These are phyloP conservation scores for Mortierella sp. DNA, from an alignment of 371 early-diverging fungal species.

Conservation along the genomic window DNA sequence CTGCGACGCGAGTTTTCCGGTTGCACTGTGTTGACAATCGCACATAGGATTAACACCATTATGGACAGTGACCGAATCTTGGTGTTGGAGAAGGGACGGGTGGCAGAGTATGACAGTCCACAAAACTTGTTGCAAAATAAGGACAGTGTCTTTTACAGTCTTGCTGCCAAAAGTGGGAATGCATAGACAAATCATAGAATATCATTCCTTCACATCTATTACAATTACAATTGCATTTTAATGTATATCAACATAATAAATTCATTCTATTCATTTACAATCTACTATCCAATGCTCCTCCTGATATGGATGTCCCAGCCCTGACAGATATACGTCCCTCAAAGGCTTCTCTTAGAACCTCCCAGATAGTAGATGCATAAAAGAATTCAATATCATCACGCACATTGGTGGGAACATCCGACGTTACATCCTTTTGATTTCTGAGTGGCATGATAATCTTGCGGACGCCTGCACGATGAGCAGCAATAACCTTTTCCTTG, in stretches of 20 bases:
- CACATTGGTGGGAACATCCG: constrained; percentile 79
- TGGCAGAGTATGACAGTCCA: constrained; percentile 77
- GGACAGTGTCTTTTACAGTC: constrained; percentile 65
- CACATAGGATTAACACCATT: constrained; percentile 84
- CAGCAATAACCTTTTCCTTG: constrained; percentile 89
- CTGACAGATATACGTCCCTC: constrained; percentile 13
- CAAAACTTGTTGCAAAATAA: constrained; percentile 61
- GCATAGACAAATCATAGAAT: constrained; percentile 3
- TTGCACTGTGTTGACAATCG: constrained; percentile 88
- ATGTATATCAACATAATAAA: not conserved
- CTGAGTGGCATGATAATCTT: constrained; percentile 71
- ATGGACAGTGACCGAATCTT: constrained; percentile 78
- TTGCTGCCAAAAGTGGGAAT: constrained; percentile 60
- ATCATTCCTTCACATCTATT: too few species aligned
- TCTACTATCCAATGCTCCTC: constrained; percentile 28
- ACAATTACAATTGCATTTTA: not conserved
- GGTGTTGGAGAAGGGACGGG: constrained; percentile 74
- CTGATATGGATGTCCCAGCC: not conserved
- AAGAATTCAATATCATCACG: constrained; percentile 79
- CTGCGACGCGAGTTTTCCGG: constrained; percentile 83
- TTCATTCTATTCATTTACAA: not conserved
- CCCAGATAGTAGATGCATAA: constrained; percentile 75
- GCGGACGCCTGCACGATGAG: constrained; percentile 83
- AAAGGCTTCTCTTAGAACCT: constrained; percentile 73
- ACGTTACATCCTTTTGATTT: constrained; percentile 70